Conservation (phyloP, 1,139 yeast genomes). For the Blastobotrys serpentis region DNA sequence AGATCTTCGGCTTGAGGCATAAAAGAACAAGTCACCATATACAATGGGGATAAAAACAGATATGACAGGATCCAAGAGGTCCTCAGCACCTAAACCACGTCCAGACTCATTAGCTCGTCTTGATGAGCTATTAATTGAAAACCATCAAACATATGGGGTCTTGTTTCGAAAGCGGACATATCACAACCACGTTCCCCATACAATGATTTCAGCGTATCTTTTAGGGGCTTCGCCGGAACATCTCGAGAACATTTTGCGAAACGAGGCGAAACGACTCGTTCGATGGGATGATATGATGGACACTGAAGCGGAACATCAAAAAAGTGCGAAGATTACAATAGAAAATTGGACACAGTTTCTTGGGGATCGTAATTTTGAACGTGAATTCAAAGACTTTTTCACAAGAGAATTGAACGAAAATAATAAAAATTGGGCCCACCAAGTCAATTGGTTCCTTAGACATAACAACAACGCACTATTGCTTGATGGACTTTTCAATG, state of each 20-base stretch:
- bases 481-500: slow-evolving; percentile 30
- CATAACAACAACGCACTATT: slow-evolving; percentile 13
- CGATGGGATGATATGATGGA: slow-evolving; percentile 28
- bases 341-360: slow-evolving; percentile 34
- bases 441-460: slow-evolving; percentile 25
- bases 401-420: slow-evolving; percentile 33
- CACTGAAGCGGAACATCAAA: slow-evolving; percentile 34
- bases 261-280: slow-evolving; percentile 20
- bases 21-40: too few species aligned
- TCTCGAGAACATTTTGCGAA: slow-evolving; percentile 31
- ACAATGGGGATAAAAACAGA: not conserved
- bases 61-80: not conserved
- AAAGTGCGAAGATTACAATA: slow-evolving; percentile 35
- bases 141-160: slow-evolving; percentile 34
- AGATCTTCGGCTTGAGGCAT: too few species aligned
- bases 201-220: slow-evolving; percentile 25
- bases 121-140: slow-evolving; percentile 31
- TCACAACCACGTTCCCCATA: slow-evolving; percentile 38
- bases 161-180: slow-evolving; percentile 32
- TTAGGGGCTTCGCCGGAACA: slow-evolving; percentile 29
- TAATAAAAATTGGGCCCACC: slow-evolving; percentile 32
- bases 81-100: not conserved
- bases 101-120: not conserved
- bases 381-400: slow-evolving; percentile 36
- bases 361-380: slow-evolving; percentile 33